Conservation (phyloP, 2,329 filamentous ascomycete genomes). For the Microdochium trichocladiopsis region DNA sequence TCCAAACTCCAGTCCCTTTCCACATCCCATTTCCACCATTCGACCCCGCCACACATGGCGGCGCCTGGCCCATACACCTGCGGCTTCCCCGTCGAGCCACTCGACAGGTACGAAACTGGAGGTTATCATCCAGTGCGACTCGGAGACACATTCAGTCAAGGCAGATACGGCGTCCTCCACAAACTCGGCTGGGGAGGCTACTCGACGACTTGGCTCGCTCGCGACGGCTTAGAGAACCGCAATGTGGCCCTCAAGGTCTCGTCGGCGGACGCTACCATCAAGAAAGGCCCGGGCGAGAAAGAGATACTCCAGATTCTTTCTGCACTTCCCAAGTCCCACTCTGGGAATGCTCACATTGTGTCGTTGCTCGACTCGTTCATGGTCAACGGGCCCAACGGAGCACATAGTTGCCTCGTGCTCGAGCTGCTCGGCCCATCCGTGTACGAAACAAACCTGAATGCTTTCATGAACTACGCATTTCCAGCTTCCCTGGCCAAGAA, state of each 20-base stretch:
- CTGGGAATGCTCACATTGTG: conserved; percentile 1
- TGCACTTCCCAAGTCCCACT: background rate
- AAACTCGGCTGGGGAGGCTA: conserved; percentile 10
- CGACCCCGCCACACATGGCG: background rate
- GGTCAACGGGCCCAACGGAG: conserved; percentile 4
- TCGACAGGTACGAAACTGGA: conserved; percentile 5
- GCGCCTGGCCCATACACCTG: background rate
- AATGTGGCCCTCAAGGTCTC: conserved; percentile 6
- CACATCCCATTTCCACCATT: too few relatives aligned
- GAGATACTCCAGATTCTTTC: conserved; percentile 2
- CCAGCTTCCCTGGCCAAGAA: background rate
- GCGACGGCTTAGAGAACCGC: conserved; percentile 1
- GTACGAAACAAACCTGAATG: background rate
- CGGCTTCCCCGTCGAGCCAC: conserved; percentile 3
- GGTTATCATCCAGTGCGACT: conserved; percentile 12
- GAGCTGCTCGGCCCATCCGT: conserved; percentile 4
- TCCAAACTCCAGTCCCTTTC: background rate
- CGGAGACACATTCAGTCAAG: conserved; percentile 6
- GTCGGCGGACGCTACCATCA: background rate
- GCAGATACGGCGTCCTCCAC: conserved; percentile 9
- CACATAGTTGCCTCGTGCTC: conserved; percentile 5
- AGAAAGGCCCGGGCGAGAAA: background rate
- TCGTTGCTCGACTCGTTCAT: conserved; percentile 4
- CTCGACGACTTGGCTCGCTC: conserved; percentile 7
- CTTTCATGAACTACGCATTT: background rate